Evolutionary conservation across 2,329 filamentous ascomycete species (phyloP).

Genomic region (Talaromyces marneffei): DNA sequence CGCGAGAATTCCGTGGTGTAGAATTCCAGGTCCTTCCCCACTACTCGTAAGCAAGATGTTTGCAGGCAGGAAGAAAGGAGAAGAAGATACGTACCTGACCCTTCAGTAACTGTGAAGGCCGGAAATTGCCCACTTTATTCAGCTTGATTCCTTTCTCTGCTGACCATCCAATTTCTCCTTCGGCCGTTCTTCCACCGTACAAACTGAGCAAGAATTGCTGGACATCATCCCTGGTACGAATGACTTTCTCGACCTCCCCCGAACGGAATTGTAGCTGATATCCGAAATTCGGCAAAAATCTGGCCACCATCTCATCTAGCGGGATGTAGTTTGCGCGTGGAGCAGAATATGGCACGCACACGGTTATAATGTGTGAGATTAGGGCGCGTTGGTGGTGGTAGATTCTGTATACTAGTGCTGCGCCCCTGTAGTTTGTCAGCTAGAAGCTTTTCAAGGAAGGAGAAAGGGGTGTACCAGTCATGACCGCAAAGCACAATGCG

Average conservation of each 20-base stretch:
- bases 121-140: constrained; percentile 55
- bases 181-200: constrained; percentile 59
- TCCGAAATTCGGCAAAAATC: constrained; percentile 60
- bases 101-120: constrained; percentile 54
- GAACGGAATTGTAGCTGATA: constrained; percentile 81
- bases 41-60: not conserved
- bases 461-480: constrained; percentile 57
- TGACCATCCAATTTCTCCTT: constrained; percentile 54
- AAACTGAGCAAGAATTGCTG: constrained; percentile 64
- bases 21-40: constrained; percentile 59
- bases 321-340: constrained; percentile 51
- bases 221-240: constrained; percentile 57
- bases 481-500: constrained; percentile 79
- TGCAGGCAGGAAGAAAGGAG: not conserved
- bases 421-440: constrained; percentile 52
- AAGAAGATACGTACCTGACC: constrained; percentile 45
- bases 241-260: constrained; percentile 56
- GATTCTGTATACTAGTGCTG: constrained; percentile 66
- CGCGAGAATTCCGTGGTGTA: constrained; percentile 68
- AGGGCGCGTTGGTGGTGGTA: constrained; percentile 68
- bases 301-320: constrained; percentile 55
- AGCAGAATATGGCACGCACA: constrained; percentile 69
- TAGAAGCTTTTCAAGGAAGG: not conserved
- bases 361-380: constrained; percentile 66
- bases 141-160: constrained; percentile 58